These are phyloP conservation scores for Neofusicoccum laricinum DNA, from an alignment of 2,329 filamentous ascomycete species.

Conservation along the genomic window DNA sequence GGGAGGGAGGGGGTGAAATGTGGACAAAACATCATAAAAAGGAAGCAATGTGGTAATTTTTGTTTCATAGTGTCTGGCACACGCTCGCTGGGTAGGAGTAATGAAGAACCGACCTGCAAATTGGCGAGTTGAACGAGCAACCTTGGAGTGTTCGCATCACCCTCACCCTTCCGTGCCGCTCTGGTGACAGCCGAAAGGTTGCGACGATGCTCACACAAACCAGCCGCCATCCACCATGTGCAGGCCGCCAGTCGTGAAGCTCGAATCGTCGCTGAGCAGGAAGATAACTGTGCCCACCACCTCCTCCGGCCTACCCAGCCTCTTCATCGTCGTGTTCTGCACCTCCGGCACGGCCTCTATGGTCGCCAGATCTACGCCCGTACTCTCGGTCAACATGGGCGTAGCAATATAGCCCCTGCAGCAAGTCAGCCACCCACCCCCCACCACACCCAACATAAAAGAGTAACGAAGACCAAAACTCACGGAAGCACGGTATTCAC, in stretches of 20 bases:
- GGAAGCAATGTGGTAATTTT: too few relatives aligned
- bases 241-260: slow-evolving; percentile 47
- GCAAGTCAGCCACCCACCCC: neutral
- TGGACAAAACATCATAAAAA: too few relatives aligned
- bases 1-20: too few relatives aligned
- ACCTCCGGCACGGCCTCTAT: slow-evolving; percentile 22
- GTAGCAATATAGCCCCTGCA: neutral
- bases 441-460: neutral
- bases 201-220: slow-evolving; percentile 25
- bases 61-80: too few relatives aligned
- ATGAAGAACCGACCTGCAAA: too few relatives aligned
- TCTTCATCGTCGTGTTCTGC: slow-evolving; percentile 24
- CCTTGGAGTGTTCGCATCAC: too few relatives aligned
- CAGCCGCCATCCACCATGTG: slow-evolving; percentile 49
- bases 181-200: too few relatives aligned
- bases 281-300: slow-evolving; percentile 47
- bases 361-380: slow-evolving; percentile 19
- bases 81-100: too few relatives aligned
- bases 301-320: slow-evolving; percentile 31
- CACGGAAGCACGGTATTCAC: slow-evolving; percentile 35
- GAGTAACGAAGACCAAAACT: too few relatives aligned
- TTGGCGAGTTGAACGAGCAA: too few relatives aligned
- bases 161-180: too few relatives aligned
- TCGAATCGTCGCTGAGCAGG: slow-evolving; percentile 45
- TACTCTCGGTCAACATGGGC: too few relatives aligned